A percentile compares a stretch with the other conserved stretches of the same genome.
Evolutionary conservation across 176 grass and related monocot genomes (phyloP).

Genomic region (Eleusine indica): DNA sequence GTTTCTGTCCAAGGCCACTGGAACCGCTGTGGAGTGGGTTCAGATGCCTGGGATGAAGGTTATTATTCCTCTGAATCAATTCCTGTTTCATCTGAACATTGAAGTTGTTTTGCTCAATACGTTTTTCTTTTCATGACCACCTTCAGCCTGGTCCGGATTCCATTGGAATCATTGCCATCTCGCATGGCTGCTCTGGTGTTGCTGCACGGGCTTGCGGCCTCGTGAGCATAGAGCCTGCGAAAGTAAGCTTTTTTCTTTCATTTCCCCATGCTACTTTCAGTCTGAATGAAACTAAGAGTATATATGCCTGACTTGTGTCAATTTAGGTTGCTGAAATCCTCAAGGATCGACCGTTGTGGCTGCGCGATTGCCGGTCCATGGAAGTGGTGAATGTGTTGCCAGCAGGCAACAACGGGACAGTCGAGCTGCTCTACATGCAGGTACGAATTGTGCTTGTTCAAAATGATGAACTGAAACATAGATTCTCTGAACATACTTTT

Average conservation of each 20-base stretch:
- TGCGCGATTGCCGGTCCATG: constrained; percentile 79
- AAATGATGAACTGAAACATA: neutral
- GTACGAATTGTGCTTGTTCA: constrained; percentile 16
- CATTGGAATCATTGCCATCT: constrained; percentile 99
- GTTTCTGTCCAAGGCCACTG: constrained; percentile 90
- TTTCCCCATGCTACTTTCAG: neutral
- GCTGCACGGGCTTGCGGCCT: constrained; percentile 94
- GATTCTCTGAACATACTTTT: neutral
- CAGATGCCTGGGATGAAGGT: constrained; percentile 97
- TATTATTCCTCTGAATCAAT: neutral
- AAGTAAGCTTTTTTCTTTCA: constrained; percentile 50
- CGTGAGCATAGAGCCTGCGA: constrained; percentile 87
- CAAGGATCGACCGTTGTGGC: constrained; percentile 84
- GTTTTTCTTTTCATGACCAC: constrained; percentile 24
- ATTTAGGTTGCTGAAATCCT: constrained; percentile 89
- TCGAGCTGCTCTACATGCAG: constrained; percentile 99
- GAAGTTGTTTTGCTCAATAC: constrained; percentile 10
- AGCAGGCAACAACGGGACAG: constrained; percentile 71
- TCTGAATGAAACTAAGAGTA: neutral
- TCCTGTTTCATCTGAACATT: neutral
- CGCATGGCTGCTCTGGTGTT: constrained; percentile 83
- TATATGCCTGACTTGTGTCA: neutral
- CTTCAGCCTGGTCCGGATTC: constrained; percentile 99
- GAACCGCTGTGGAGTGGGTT: constrained; percentile 85
- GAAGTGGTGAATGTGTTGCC: constrained; percentile 75